Evolutionary conservation across 2,329 filamentous ascomycete genomes (phyloP).

Genomic region (Knoxdaviesia proteae): DNA sequence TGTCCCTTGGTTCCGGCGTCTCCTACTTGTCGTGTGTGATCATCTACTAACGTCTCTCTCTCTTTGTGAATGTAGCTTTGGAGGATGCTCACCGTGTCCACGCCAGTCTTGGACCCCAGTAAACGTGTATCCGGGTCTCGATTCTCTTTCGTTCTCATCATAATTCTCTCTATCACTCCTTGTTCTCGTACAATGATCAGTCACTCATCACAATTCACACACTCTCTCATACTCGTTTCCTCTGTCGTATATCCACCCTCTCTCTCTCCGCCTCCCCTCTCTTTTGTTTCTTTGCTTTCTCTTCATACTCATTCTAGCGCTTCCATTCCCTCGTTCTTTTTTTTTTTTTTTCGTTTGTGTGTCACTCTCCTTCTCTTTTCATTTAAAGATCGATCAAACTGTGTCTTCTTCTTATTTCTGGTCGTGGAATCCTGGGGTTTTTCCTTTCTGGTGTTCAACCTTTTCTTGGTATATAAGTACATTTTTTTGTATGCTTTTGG

Average conservation of each 20-base stretch:
- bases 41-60: constrained; percentile 1
- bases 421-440: not conserved
- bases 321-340: not conserved
- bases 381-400: not conserved
- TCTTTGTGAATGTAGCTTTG: constrained; percentile 9
- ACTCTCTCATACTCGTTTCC: constrained; percentile 6
- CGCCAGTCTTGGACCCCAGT: too few species aligned
- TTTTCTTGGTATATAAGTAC: not conserved
- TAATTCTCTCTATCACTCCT: too few species aligned
- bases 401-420: not conserved
- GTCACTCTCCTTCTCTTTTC: constrained; percentile 1
- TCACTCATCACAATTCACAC: constrained; percentile 4
- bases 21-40: not conserved
- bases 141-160: too few species aligned
- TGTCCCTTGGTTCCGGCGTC: constrained; percentile 5
- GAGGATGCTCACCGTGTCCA: constrained; percentile 13
- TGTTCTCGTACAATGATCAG: too few species aligned
- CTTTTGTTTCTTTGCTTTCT: constrained; percentile 1
- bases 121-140: too few species aligned
- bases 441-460: not conserved
- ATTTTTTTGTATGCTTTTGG: not conserved
- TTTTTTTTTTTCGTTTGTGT: constrained; percentile 2
- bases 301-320: not conserved
- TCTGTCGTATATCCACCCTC: constrained; percentile 1
- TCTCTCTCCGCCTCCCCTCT: constrained; percentile 3